Conservation (phyloP, 352 stramenopile species). For the Ophiocytium majus region DNA sequence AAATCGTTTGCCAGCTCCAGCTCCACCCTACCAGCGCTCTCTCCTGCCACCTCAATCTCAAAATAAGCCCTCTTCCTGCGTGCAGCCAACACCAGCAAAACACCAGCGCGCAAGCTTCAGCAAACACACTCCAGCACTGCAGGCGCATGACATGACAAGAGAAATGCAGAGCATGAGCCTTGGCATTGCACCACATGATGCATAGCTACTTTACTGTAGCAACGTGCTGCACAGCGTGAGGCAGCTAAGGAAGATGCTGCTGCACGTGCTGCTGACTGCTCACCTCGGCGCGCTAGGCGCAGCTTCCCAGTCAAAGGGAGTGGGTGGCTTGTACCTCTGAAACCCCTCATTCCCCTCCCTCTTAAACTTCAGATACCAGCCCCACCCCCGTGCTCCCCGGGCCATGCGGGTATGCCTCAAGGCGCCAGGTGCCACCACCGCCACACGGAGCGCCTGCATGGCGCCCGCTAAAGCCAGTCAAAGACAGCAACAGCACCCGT, state of each 20-base stretch:
- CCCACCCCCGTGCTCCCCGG: conserved; percentile 50
- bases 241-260: no score
- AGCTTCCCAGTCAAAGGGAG: conserved; percentile 57
- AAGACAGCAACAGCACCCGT: no score
- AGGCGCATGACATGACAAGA: neutral
- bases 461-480: neutral
- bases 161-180: no score
- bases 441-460: conserved; percentile 47
- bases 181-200: no score
- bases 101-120: neutral
- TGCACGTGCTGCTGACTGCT: no score
- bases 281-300: neutral
- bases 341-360: conserved; percentile 51
- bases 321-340: conserved; percentile 31
- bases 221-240: neutral
- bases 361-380: conserved; percentile 57
- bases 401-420: conserved; percentile 26
- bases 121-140: neutral
- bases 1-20: conserved; percentile 57
- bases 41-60: conserved; percentile 46
- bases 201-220: no score
- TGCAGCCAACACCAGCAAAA: neutral
- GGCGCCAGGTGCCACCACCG: conserved; percentile 30
- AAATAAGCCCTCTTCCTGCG: conserved; percentile 45
- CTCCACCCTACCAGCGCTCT: conserved; percentile 46